Conservation (phyloP, 441 rosid genomes). For the Hura crepitans region DNA sequence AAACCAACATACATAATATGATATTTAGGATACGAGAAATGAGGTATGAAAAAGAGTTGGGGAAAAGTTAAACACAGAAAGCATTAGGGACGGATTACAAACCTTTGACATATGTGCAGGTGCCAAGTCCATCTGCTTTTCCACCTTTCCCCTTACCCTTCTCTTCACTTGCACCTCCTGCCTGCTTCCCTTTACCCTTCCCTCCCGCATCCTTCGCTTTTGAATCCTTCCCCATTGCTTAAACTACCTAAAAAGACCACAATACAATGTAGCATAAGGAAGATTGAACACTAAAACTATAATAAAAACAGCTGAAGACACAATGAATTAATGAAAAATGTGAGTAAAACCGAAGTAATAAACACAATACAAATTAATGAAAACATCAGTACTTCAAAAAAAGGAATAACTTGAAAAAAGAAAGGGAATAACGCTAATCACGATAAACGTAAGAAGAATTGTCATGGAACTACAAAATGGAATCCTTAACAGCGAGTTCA, state of each 20-base stretch:
- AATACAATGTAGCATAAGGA: neutral
- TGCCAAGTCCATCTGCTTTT: constrained; percentile 88
- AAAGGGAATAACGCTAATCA: too few species aligned
- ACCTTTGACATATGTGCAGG: constrained; percentile 99
- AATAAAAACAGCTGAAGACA: neutral
- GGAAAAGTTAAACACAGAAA: neutral
- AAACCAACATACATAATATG: neutral
- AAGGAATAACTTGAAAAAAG: neutral
- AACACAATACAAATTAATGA: neutral
- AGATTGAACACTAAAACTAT: neutral
- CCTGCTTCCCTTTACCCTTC: constrained; percentile 87
- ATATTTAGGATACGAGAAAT: neutral
- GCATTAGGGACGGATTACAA: neutral
- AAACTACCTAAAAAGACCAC: neutral
- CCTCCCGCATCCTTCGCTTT: constrained; percentile 57
- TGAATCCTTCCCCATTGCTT: constrained; percentile 70
- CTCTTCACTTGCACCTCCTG: constrained; percentile 73
- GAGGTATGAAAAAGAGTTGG: neutral
- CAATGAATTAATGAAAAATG: neutral
- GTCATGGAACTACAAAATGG: too few species aligned
- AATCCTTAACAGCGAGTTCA: too few species aligned
- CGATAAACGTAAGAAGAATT: too few species aligned
- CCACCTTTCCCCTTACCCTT: constrained; percentile 96
- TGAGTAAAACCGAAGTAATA: neutral
- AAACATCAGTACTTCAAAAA: neutral